A percentile compares a stretch with the other conserved stretches of the same genome.
Evolutionary conservation across 2,329 filamentous ascomycete genomes (phyloP).

Genomic region (Acarospora socialis): DNA sequence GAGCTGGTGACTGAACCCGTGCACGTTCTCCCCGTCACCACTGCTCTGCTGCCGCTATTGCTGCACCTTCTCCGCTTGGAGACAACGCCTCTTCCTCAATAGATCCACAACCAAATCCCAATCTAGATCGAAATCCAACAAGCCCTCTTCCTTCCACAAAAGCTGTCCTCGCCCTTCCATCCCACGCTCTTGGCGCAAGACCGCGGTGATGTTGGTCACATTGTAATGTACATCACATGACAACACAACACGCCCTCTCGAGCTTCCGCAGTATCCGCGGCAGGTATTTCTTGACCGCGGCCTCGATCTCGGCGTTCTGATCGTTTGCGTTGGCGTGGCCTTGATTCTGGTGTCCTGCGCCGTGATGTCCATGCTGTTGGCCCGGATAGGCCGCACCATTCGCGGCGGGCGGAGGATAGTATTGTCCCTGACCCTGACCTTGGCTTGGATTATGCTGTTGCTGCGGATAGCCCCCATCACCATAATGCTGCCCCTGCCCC

Average conservation of each 20-base stretch:
- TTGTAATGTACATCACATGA: constrained; percentile 45
- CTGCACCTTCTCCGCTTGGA: neutral
- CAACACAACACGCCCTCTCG: constrained; percentile 55
- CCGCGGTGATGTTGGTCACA: neutral
- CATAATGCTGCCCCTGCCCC: constrained; percentile 19
- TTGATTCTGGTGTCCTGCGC: constrained; percentile 29
- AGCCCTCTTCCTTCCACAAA: too few relatives aligned
- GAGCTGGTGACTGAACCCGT: too few relatives aligned
- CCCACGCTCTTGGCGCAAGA: too few relatives aligned
- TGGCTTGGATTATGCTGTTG: constrained; percentile 22
- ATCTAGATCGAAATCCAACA: neutral
- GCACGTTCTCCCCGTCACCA: too few relatives aligned
- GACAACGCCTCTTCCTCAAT: neutral
- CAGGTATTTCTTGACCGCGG: constrained; percentile 46
- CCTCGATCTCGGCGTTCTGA: constrained; percentile 43
- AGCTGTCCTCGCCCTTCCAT: too few relatives aligned
- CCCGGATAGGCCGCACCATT: too few relatives aligned
- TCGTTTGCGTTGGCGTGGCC: too few relatives aligned
- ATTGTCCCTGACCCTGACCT: constrained; percentile 21
- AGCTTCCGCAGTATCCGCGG: constrained; percentile 49
- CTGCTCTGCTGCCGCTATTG: neutral
- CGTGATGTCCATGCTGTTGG: constrained; percentile 30
- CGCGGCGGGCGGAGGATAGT: constrained; percentile 25
- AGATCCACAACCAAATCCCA: neutral
- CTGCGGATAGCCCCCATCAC: constrained; percentile 24